These are phyloP conservation scores for Malassezia globosa DNA, from an alignment of 1,284 basidiomycete genomes.

Conservation along the genomic window DNA sequence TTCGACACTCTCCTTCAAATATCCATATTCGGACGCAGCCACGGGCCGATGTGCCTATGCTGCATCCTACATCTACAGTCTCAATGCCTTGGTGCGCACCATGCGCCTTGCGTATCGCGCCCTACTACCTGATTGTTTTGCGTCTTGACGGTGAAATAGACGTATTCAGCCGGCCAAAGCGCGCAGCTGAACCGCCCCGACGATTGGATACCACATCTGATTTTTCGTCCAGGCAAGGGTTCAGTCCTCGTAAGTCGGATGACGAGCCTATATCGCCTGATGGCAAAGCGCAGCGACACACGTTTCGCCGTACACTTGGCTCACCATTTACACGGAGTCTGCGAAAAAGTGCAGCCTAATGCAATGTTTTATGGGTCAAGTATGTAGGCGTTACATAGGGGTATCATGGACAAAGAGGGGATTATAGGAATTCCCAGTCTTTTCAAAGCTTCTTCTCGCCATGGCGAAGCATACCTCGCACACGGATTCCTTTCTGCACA, in stretches of 20 bases:
- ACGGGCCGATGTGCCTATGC: conserved; percentile 7
- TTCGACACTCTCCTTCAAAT: not conserved
- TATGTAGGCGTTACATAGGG: too few relatives aligned
- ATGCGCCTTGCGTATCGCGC: conserved; percentile 2
- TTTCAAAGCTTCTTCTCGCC: conserved; percentile 35
- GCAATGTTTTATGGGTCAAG: too few relatives aligned
- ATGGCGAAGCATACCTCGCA: conserved; percentile 30
- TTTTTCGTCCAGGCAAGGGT: too few relatives aligned
- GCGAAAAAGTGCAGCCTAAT: too few relatives aligned
- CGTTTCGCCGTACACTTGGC: not conserved
- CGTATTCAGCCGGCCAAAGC: not conserved
- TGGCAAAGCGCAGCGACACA: not conserved
- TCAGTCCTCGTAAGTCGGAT: not conserved
- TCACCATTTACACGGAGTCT: not conserved
- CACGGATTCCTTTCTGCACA: conserved; percentile 57
- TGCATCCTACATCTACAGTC: conserved; percentile 1
- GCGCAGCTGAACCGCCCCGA: too few relatives aligned
- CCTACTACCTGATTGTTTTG: not conserved
- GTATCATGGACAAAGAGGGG: not conserved
- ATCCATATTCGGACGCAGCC: conserved; percentile 1
- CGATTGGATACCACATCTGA: too few relatives aligned
- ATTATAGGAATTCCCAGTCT: not conserved
- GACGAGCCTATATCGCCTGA: not conserved
- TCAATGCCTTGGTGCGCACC: not conserved
- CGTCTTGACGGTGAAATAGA: conserved; percentile 13